phyloP scores from a whole-genome alignment of 2,329 filamentous ascomycete genomes.

The Chaetomiaceae sp. region DNA sequence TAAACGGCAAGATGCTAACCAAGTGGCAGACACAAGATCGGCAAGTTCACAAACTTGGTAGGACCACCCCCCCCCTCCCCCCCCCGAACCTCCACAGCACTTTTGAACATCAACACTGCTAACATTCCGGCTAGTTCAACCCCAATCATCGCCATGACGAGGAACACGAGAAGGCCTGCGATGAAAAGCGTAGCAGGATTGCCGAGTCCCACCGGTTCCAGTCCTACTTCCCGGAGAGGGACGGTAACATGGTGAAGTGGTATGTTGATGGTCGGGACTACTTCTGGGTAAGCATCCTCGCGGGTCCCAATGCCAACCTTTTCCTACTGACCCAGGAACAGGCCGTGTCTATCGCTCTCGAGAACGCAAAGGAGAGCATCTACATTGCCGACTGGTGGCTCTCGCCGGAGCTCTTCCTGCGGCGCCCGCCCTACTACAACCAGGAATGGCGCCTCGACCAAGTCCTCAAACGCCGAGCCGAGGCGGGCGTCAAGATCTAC shows the following conservation, averaged over 20 bases:
- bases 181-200: conserved; percentile 71
- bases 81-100: background rate
- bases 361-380: conserved; percentile 84
- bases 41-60: conserved; percentile 60
- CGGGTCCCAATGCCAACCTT: no score
- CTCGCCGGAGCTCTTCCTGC: conserved; percentile 79
- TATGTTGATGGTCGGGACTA: conserved; percentile 96
- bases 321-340: conserved; percentile 2
- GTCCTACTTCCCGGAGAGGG: conserved; percentile 85
- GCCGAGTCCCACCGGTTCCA: conserved; percentile 73
- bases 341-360: conserved; percentile 83
- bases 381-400: conserved; percentile 99
- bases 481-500: conserved; percentile 91
- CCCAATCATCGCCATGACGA: conserved; percentile 90
- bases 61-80: conserved; percentile 19
- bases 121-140: conserved; percentile 57
- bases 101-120: background rate
- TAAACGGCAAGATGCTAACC: background rate
- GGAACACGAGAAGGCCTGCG: conserved; percentile 78
- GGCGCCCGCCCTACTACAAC: conserved; percentile 75
- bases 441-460: conserved; percentile 86
- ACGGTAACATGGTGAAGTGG: conserved; percentile 89
- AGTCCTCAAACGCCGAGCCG: conserved; percentile 79
- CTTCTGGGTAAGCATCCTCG: conserved; percentile 61
- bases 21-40: conserved; percentile 48